A percentile compares a stretch with the other conserved stretches of the same genome.
phyloP scores from a whole-genome alignment of 2,329 filamentous ascomycete species.

The Aspergillus amoenus region DNA sequence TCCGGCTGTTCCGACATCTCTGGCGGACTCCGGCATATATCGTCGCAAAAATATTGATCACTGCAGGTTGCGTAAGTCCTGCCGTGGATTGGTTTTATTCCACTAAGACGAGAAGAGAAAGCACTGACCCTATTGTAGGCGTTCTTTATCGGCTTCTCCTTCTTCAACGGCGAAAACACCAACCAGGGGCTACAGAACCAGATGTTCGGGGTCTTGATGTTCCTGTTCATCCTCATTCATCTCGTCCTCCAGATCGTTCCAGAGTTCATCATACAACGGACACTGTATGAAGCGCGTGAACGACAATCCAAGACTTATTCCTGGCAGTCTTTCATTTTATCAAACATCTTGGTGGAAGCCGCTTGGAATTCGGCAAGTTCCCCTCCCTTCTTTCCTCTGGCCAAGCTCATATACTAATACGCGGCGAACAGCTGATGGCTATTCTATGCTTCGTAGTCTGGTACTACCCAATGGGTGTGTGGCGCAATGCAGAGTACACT shows the following conservation, averaged over 20 bases:
- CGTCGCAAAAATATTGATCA: conserved; percentile 61
- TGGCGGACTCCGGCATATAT: conserved; percentile 86
- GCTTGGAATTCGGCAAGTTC: conserved; percentile 67
- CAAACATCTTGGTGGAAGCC: conserved; percentile 79
- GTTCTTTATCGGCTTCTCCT: conserved; percentile 80
- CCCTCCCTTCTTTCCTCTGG: conserved; percentile 32
- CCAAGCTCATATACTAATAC: background rate
- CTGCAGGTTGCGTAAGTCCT: background rate
- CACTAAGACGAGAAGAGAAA: background rate
- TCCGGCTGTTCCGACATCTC: conserved; percentile 83
- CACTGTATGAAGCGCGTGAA: conserved; percentile 81
- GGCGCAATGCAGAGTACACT: background rate
- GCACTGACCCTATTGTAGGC: too few relatives aligned
- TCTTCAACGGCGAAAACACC: conserved; percentile 68
- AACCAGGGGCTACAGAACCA: conserved; percentile 80
- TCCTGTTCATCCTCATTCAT: conserved; percentile 66
- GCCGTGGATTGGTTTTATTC: too few relatives aligned
- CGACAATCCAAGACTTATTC: conserved; percentile 80
- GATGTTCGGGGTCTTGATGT: conserved; percentile 81
- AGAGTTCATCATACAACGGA: conserved; percentile 76
- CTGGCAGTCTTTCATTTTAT: conserved; percentile 82
- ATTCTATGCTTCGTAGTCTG: conserved; percentile 74
- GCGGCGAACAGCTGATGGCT: conserved; percentile 58
- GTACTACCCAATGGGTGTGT: conserved; percentile 55
- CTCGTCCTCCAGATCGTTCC: conserved; percentile 61